phyloP scores from a whole-genome alignment of 2,329 filamentous ascomycete genomes.

The Neofusicoccum ribis region DNA sequence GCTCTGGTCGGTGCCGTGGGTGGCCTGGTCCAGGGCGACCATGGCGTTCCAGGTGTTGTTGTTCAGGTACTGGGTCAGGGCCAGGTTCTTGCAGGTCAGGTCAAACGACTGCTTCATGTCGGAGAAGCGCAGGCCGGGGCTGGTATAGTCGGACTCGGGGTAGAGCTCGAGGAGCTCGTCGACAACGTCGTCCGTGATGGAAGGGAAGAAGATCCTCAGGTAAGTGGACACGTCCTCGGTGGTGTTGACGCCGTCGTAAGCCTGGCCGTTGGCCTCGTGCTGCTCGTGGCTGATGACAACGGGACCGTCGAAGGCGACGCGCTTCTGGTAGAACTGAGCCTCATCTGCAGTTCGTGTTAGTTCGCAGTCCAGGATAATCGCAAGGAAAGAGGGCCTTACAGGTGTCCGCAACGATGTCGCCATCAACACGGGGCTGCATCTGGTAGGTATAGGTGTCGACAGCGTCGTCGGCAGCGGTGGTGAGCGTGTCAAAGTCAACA shows the following conservation, averaged over 20 bases:
- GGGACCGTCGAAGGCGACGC: slow-evolving; percentile 39
- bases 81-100: slow-evolving; percentile 36
- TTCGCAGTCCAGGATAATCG: neutral
- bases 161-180: slow-evolving; percentile 34
- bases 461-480: slow-evolving; percentile 28
- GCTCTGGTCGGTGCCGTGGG: slow-evolving; percentile 39
- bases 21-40: slow-evolving; percentile 33
- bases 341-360: slow-evolving; percentile 26
- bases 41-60: slow-evolving; percentile 42
- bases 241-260: slow-evolving; percentile 34
- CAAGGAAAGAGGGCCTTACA: slow-evolving; percentile 13
- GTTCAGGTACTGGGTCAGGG: slow-evolving; percentile 35
- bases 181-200: slow-evolving; percentile 35
- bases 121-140: slow-evolving; percentile 36
- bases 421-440: slow-evolving; percentile 40
- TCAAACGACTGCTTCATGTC: slow-evolving; percentile 41
- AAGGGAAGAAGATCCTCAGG: slow-evolving; percentile 35
- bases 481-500: slow-evolving; percentile 33
- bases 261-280: slow-evolving; percentile 36
- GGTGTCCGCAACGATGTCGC: slow-evolving; percentile 38
- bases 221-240: slow-evolving; percentile 35
- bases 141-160: slow-evolving; percentile 36
- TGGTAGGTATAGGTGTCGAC: slow-evolving; percentile 33
- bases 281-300: slow-evolving; percentile 38
- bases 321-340: slow-evolving; percentile 37